phyloP scores from a whole-genome alignment of 2,329 filamentous ascomycete species.

The Arthrobotrys entomopaga region DNA sequence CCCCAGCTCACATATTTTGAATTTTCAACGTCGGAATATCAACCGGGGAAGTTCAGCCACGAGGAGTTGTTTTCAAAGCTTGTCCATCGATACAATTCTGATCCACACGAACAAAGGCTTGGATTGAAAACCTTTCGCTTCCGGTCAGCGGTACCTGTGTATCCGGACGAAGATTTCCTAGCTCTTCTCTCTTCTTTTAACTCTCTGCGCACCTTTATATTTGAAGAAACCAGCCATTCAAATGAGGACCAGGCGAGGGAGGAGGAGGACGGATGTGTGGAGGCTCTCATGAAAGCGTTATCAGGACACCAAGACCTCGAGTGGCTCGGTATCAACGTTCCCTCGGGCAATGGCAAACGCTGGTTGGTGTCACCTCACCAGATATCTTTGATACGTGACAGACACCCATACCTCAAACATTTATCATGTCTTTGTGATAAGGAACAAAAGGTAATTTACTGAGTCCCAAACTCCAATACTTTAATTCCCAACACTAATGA shows the following conservation, averaged over 20 bases:
- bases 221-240: conserved; percentile 28
- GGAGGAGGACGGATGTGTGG: neutral
- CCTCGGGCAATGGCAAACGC: neutral
- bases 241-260: neutral
- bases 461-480: neutral
- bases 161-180: conserved; percentile 19
- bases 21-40: conserved; percentile 27
- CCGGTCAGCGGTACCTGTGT: conserved; percentile 16
- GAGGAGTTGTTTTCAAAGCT: conserved; percentile 25
- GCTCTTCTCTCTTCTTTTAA: conserved; percentile 32
- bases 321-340: conserved; percentile 23
- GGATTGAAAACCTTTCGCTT: conserved; percentile 33
- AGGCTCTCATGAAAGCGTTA: conserved; percentile 22
- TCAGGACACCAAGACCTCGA: conserved; percentile 10
- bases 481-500: neutral
- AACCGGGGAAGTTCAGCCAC: conserved; percentile 26
- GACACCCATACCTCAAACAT: conserved; percentile 14
- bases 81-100: neutral
- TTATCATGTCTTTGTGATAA: conserved; percentile 15
- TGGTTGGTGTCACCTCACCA: conserved; percentile 17
- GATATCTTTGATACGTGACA: conserved; percentile 7
- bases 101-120: neutral
- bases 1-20: conserved; percentile 41
- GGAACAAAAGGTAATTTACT: conserved; percentile 8
- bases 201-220: conserved; percentile 35